phyloP scores from a whole-genome alignment of 306 rosid genomes.

The Castanopsis chinensis region DNA sequence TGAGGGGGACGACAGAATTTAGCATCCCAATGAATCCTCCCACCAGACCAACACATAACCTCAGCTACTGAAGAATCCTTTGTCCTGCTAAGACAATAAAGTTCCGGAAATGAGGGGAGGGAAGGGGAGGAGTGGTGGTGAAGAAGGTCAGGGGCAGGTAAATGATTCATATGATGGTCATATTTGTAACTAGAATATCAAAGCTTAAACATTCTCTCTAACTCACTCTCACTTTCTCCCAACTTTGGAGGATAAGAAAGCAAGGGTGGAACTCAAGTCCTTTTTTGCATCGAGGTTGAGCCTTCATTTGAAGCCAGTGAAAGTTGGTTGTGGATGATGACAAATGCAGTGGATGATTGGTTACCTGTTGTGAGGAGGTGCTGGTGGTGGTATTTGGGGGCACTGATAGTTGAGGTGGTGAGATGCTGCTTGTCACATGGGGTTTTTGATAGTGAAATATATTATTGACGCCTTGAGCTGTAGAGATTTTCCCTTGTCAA shows the following conservation, averaged over 20 bases:
- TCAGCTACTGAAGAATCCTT: too few species aligned
- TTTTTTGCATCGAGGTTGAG: constrained; percentile 3
- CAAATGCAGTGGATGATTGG: background rate
- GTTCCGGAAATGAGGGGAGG: background rate
- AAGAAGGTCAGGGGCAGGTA: too few species aligned
- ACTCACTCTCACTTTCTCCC: background rate
- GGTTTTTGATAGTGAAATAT: background rate
- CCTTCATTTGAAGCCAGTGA: background rate
- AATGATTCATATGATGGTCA: background rate
- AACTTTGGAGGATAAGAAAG: background rate
- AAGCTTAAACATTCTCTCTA: background rate
- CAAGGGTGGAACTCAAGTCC: background rate
- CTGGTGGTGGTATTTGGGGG: background rate
- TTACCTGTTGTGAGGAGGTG: background rate
- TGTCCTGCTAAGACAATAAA: too few species aligned
- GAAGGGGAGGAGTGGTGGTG: background rate
- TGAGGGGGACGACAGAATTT: too few species aligned
- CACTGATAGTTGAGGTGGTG: background rate
- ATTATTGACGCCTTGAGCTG: background rate
- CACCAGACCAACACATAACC: too few species aligned
- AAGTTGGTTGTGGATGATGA: background rate
- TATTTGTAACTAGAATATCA: background rate
- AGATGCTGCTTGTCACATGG: background rate
- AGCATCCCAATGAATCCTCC: too few species aligned
- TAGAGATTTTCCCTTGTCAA: background rate